These are phyloP conservation scores for Amanita rubescens DNA, from an alignment of 768 basidiomycete genomes.

Conservation along the genomic window DNA sequence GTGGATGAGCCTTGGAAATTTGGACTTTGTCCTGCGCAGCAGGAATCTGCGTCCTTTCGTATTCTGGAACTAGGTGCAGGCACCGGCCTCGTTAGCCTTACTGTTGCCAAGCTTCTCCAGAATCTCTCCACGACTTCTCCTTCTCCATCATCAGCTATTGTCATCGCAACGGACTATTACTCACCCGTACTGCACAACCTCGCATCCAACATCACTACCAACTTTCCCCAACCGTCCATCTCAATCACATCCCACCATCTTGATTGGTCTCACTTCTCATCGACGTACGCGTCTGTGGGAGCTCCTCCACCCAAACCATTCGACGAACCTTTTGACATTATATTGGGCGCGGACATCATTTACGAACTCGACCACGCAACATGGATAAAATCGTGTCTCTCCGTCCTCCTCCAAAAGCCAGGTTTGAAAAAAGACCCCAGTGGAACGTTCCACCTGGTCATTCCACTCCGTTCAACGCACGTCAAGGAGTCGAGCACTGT, in stretches of 20 bases:
- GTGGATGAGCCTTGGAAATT: constrained; percentile 48
- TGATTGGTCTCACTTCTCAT: constrained; percentile 51
- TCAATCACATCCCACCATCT: constrained; percentile 29
- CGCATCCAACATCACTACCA: constrained; percentile 45
- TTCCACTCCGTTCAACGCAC: constrained; percentile 69
- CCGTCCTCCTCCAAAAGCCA: not conserved
- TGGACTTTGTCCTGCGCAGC: constrained; percentile 23
- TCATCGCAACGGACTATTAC: constrained; percentile 77
- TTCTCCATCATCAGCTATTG: constrained; percentile 14
- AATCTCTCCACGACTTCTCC: not conserved
- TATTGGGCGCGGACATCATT: constrained; percentile 79
- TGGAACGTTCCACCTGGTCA: constrained; percentile 61
- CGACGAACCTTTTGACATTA: constrained; percentile 49
- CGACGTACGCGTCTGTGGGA: not conserved
- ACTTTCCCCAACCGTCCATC: constrained; percentile 29
- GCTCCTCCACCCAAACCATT: not conserved
- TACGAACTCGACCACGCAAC: constrained; percentile 66
- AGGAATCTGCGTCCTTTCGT: constrained; percentile 20
- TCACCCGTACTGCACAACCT: constrained; percentile 68
- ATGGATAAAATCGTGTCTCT: constrained; percentile 63
- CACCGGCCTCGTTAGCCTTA: constrained; percentile 73
- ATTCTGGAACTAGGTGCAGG: constrained; percentile 81
- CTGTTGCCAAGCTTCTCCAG: constrained; percentile 40
- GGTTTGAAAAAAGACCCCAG: constrained; percentile 14
- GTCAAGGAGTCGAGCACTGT: constrained; percentile 49